Evolutionary conservation across 2,329 filamentous ascomycete species (phyloP), one percentile per base, ranked within the genome.

Genomic region (Verticillium dahliae): DNA sequence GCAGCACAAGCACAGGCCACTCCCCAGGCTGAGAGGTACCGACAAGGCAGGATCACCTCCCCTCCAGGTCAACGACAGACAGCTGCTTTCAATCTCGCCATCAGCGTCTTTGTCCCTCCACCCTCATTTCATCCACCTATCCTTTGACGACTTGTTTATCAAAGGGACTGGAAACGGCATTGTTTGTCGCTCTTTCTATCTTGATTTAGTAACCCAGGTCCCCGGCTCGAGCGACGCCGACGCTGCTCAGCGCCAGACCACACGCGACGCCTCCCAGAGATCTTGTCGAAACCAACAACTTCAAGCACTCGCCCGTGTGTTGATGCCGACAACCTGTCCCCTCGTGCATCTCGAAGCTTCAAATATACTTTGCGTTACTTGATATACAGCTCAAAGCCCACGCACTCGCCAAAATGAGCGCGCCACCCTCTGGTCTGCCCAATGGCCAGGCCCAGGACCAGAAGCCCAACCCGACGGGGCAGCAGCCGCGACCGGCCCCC

Each of bases 391-490:
- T n/a, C 15, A 15, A 6, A 4, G 39, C 39, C 35, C 9, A 9
- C 9, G 35, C 35, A 9, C 6, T 41, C 45, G 45, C 35, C 66
- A 72, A 57, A n/a, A 83, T 83, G 81, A 81, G 76, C 69, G 75
- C 74, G 50, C 74, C 75, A 56, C 74, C 75, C 10, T 67, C 76
- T 34, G 72, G 72, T 35, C 64, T 67, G 62, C 69, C 67, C 50
- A 70, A 68, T 62, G 69, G 69, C 60, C 65, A 61, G 56, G 68
- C 66, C 56, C 69, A 70, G 56, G 68, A 67, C 54, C 69, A 70
- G 39, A 76, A 75, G 67, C 74, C 74, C 61, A 62, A 67, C 57
- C 67, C 72, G 31, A 45, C 31, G 45, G 60, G 27, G 18, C 56
- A 18, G 31, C 65, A 67, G 63, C 66, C 70, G 52, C 73, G 76